These are phyloP conservation scores for Diaporthe capsici DNA, from an alignment of 2,329 filamentous ascomycete species.

Conservation along the genomic window DNA sequence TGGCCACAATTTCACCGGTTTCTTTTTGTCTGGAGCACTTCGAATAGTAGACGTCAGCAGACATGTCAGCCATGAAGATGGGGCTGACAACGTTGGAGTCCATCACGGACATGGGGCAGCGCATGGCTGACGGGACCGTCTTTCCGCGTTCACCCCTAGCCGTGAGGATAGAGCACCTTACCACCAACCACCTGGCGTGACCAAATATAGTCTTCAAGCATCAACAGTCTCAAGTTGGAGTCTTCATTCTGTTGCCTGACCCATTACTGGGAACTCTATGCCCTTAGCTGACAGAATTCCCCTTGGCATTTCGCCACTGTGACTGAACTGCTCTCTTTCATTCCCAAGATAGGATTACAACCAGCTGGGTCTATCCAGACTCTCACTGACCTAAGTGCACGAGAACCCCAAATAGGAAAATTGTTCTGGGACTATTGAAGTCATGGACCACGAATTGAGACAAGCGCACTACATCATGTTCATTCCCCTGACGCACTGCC, in stretches of 20 bases:
- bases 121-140: not conserved
- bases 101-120: not conserved
- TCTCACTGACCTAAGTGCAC: too few relatives aligned
- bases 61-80: not conserved
- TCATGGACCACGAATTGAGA: not conserved
- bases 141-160: not conserved
- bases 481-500: not conserved
- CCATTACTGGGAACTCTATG: too few relatives aligned
- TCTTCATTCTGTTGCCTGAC: not conserved
- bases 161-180: not conserved
- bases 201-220: not conserved
- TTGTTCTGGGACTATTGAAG: not conserved
- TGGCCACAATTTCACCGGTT: not conserved
- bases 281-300: not conserved
- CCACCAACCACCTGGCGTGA: not conserved
- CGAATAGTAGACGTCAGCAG: not conserved
- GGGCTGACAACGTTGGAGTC: not conserved
- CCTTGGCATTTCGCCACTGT: not conserved
- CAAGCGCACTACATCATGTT: not conserved
- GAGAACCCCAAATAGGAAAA: not conserved
- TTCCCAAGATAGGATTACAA: not conserved
- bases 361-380: not conserved
- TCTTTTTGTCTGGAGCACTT: not conserved
- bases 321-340: not conserved
- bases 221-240: not conserved